Evolutionary conservation across 306 rosid genomes (phyloP).

Genomic region (Macrotyloma uniflorum): DNA sequence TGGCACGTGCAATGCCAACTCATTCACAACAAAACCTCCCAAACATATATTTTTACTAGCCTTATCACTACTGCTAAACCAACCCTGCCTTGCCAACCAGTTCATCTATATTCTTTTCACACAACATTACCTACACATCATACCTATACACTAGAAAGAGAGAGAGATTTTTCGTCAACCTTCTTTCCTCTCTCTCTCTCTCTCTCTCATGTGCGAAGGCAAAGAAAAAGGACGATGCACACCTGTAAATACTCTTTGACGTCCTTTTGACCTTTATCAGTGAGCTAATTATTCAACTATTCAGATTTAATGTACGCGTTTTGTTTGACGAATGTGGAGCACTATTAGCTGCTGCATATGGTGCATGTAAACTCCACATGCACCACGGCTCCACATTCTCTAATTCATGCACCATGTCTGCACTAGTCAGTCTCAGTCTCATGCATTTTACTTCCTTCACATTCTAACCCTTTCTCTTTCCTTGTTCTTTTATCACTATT

Average conservation of each 20-base stretch:
- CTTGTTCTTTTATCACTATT: conserved; percentile 24
- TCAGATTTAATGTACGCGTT: neutral
- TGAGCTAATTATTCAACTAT: neutral
- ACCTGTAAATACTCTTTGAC: conserved; percentile 25
- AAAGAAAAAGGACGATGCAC: conserved; percentile 29
- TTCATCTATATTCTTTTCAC: conserved; percentile 39
- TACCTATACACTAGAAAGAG: neutral
- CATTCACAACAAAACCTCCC: conserved; percentile 46
- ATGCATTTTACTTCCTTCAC: neutral
- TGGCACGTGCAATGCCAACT: conserved; percentile 80
- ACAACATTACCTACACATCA: conserved; percentile 46
- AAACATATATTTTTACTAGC: conserved; percentile 26
- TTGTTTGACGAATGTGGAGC: neutral
- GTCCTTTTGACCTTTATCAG: neutral
- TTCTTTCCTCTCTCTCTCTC: conserved; percentile 5
- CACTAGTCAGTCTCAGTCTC: neutral
- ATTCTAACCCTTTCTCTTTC: conserved; percentile 12
- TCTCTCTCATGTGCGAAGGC: conserved; percentile 19
- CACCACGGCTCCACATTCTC: neutral
- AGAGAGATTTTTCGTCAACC: conserved; percentile 4
- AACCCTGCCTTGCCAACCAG: conserved; percentile 48
- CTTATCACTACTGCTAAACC: conserved; percentile 25
- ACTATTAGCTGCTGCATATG: neutral
- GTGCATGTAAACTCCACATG: neutral
- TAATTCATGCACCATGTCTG: neutral